Conservation (phyloP, 345 rosid genomes). For the Psidium guajava region DNA sequence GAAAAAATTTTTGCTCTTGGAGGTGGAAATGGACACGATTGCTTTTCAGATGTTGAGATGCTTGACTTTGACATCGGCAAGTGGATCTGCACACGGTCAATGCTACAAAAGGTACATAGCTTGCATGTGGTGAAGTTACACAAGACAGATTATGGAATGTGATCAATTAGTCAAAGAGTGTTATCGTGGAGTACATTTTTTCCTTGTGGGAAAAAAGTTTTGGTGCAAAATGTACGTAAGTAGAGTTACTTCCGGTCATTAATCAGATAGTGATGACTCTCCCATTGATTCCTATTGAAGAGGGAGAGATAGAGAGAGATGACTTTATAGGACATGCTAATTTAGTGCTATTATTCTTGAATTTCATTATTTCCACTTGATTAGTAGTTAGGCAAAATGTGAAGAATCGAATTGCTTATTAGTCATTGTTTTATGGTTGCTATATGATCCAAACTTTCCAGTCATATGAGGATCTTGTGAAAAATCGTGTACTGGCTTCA, state of each 20-base stretch:
- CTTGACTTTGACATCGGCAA: constrained; percentile 58
- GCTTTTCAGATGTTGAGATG: constrained; percentile 74
- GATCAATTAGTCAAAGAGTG: not conserved
- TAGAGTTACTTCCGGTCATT: not conserved
- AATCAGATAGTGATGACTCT: not conserved
- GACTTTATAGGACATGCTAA: not conserved
- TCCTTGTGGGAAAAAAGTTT: not conserved
- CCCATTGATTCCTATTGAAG: not conserved
- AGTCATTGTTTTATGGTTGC: not conserved
- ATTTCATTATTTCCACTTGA: not conserved
- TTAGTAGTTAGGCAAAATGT: not conserved
- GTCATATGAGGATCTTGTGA: not conserved
- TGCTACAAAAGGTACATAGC: constrained; percentile 50
- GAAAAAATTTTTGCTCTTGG: constrained; percentile 60
- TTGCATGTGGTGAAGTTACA: not conserved
- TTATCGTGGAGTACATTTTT: not conserved
- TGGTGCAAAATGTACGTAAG: not conserved
- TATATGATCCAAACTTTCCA: not conserved
- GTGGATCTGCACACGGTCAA: constrained; percentile 56
- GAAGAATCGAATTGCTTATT: not conserved
- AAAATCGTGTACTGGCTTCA: not conserved
- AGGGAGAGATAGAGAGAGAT: not conserved
- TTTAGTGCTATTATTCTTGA: not conserved
- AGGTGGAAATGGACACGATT: constrained; percentile 43
- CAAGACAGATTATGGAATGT: not conserved